Percentiles rank a stretch among this genome's conserved stretches.
phyloP scores from a whole-genome alignment of 495 filamentous ascomycete genomes.

The Entonaema liquescens region DNA sequence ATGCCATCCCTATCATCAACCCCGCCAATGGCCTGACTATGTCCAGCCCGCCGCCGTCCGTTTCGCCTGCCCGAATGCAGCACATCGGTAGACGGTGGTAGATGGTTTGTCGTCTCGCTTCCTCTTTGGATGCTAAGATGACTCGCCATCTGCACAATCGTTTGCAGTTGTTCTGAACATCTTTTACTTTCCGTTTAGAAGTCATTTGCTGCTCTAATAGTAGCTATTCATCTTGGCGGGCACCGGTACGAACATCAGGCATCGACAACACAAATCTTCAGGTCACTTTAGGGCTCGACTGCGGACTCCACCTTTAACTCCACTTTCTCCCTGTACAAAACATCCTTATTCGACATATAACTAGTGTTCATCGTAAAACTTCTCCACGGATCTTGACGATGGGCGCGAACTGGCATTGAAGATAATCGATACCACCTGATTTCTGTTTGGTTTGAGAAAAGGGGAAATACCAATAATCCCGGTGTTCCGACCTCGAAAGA shows the following conservation, averaged over 20 bases:
- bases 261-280: slow-evolving; percentile 45
- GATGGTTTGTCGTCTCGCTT: slow-evolving; percentile 42
- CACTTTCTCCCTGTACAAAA: slow-evolving; percentile 47
- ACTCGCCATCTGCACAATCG: slow-evolving; percentile 34
- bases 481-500: slow-evolving; percentile 46
- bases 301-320: slow-evolving; percentile 35
- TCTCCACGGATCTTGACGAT: slow-evolving; percentile 25
- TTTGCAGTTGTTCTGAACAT: slow-evolving; percentile 45
- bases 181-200: slow-evolving; percentile 42
- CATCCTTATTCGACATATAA: slow-evolving; percentile 50
- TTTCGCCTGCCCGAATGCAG: slow-evolving; percentile 88
- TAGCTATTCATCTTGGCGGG: slow-evolving; percentile 48
- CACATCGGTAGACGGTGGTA: slow-evolving; percentile 64
- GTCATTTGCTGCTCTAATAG: slow-evolving; percentile 40
- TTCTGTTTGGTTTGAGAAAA: slow-evolving; percentile 43
- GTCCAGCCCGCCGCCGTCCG: slow-evolving; percentile 88
- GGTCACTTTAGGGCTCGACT: slow-evolving; percentile 37
- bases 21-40: slow-evolving; percentile 87
- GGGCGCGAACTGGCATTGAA: slow-evolving; percentile 43
- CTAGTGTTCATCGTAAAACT: slow-evolving; percentile 39
- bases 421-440: slow-evolving; percentile 49
- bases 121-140: slow-evolving; percentile 37
- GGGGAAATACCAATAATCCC: slow-evolving; percentile 38
- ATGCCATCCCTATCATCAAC: slow-evolving; percentile 98
- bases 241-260: slow-evolving; percentile 46